Evolutionary conservation across 2,329 filamentous ascomycete species (phyloP), one percentile per base, ranked within the genome.

Genomic region (Hymenoscyphus albidus): DNA sequence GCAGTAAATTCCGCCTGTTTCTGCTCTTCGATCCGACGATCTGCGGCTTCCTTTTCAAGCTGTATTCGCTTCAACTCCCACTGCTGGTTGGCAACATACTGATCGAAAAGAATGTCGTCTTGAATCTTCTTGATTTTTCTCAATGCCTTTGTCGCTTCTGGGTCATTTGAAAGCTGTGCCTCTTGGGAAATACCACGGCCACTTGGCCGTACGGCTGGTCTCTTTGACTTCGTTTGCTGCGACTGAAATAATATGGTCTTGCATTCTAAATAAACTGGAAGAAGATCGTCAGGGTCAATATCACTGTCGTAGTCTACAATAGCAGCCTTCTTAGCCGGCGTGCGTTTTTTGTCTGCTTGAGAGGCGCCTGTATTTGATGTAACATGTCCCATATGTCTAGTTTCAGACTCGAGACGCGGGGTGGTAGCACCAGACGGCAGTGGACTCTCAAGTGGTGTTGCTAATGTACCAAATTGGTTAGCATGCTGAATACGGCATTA

Each of bases 101-200:
- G 83, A 73, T 94, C 90, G 71, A 93, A 93, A 2, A 94, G 78
- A 16, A 92, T 81, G 73, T 94, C 91, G 32, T 86, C 89, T 72
- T 95, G 89, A 54, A 97, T 91, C 66, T 85, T 85, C 44, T 87
- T 83, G 48, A 97, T 79, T 74, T 93, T 96, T 16, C 88, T 86
- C 51, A 89, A 82, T 2, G 96, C 77, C 70, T 88, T 91, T 10
- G 83, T 83, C 55, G 87, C 80, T 66, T 85, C 83, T 16, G 68
- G 62, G 56, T 72, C 63, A 62, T 16, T 62, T 64, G 38, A 58
- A 9, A 59, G 55, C 32, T 69, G 58, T 65, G 70, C 51, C 39
- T 67, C 69, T 40, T 59, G 62, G 32, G 56, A 38, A 39, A 55
- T 63, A 42, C 54, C 62, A 38, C 68, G 64, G 55, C 32, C 48